Base-by-base conservation (phyloP, 805 yeast genomes). In the Metschnikowia santaceciliae region DNA sequence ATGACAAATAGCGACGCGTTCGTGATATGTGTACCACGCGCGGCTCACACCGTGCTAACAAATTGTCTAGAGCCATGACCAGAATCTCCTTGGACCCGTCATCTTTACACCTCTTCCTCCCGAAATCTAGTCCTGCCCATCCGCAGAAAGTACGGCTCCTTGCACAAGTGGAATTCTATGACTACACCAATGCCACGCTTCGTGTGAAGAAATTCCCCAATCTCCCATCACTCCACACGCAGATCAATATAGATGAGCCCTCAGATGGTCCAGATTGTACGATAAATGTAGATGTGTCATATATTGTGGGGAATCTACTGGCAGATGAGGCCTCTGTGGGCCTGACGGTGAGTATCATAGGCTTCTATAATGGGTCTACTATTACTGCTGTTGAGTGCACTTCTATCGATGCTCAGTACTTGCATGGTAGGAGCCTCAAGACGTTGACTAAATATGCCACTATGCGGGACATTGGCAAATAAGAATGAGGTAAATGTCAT, bases 41-140 rank as follows among this genome's bases (percentile, higher is more conserved):
- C 47, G 47, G 36, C 46, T 42, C 26, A 20, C 44, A 17, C n/a
- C 5, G 40, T 13, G 23, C 34, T 15, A 30, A 8, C 20, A 13
- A 30, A n/a, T n/a, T 23, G 32, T 35, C 33, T 22, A 20, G 6
- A 15, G 34, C 15, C 26, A 70, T 70, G 75, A 68, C 74, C 8
- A 55, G 47, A n/a, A 52, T 70, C 41, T 56, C 64, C 14, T 40
- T 68, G 34, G 68, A 68, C 23, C 74, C 74, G 3, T 48, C 55
- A 1, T 44, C 54, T 4, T 54, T 70, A 11, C 32, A 49, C n/a
- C 46, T 48, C 3, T 50, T 55, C 45, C 62, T 58, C 41, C 64
- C 69, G 2, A 48, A 55, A 23, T 71, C 72, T 2, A 53, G 67
- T 3, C 54, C 51, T 6, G 53, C 62, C 6, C 37, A 45, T 6